Conservation (phyloP, 192 early-diverging fungal genomes). For the Chytriomyces sp. region DNA sequence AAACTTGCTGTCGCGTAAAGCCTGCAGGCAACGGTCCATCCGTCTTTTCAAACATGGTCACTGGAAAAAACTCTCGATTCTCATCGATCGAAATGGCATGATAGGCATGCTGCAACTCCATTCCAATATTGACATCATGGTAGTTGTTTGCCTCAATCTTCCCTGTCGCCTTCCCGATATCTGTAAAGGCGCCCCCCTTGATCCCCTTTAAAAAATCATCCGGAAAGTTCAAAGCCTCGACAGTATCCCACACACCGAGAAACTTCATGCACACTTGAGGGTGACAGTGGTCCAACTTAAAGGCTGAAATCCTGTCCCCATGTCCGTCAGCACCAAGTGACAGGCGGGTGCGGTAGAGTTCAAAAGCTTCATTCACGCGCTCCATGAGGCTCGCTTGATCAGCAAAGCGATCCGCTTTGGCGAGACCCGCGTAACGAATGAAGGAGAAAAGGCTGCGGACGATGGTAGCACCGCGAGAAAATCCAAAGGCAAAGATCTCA, state of each 20-base stretch:
- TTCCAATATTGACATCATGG: conserved; percentile 22
- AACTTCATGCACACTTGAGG: conserved; percentile 22
- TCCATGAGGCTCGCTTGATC: too few species aligned
- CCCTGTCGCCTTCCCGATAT: not conserved
- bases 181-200: not conserved
- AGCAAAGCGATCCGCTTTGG: too few species aligned
- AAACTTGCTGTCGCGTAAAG: conserved; percentile 17
- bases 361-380: conserved; percentile 7
- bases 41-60: conserved; percentile 22
- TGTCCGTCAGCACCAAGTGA: not conserved
- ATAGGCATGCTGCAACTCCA: conserved; percentile 21
- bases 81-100: conserved; percentile 30
- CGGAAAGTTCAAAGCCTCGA: conserved; percentile 9
- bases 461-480: conserved; percentile 25
- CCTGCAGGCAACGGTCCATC: not conserved
- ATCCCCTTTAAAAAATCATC: not conserved
- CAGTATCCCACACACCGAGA: conserved; percentile 24
- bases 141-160: conserved; percentile 20
- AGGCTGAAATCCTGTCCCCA: not conserved
- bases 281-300: conserved; percentile 18
- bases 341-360: conserved; percentile 14
- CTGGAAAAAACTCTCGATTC: conserved; percentile 23
- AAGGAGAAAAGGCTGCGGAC: conserved; percentile 20
- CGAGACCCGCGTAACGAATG: conserved; percentile 25
- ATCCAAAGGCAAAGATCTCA: conserved; percentile 24